Evolutionary conservation across 345 rosid species (phyloP).

Genomic region (Garcia nutans): DNA sequence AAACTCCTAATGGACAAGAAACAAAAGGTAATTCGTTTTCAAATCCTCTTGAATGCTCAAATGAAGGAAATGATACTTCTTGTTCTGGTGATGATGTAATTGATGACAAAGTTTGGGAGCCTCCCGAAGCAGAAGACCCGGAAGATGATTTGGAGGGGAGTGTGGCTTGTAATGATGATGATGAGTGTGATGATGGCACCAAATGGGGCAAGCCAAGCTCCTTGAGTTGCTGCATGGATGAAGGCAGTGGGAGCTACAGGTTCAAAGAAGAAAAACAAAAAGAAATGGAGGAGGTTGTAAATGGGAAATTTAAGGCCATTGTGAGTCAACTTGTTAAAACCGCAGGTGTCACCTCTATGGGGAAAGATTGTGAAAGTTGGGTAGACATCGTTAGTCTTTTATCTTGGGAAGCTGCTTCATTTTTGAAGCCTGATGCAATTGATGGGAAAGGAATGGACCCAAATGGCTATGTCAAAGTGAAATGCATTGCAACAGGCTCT

Average conservation of each 20-base stretch:
- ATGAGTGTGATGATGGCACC: conserved; percentile 65
- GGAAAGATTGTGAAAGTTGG: conserved; percentile 59
- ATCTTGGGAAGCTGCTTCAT: conserved; percentile 90
- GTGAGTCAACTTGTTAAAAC: conserved; percentile 64
- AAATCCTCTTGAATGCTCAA: conserved; percentile 23
- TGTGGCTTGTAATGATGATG: conserved; percentile 55
- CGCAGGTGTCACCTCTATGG: conserved; percentile 38
- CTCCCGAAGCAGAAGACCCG: conserved; percentile 75
- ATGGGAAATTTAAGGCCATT: conserved; percentile 62
- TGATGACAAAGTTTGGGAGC: conserved; percentile 62
- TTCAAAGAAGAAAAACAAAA: conserved; percentile 57
- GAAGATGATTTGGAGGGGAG: conserved; percentile 58
- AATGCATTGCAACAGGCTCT: conserved; percentile 88
- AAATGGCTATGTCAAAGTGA: conserved; percentile 69
- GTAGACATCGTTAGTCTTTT: conserved; percentile 60
- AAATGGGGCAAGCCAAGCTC: conserved; percentile 62
- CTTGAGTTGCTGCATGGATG: conserved; percentile 44
- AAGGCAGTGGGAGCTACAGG: conserved; percentile 38
- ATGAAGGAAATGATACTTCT: conserved; percentile 35
- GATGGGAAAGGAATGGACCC: conserved; percentile 61
- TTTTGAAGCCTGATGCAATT: conserved; percentile 59
- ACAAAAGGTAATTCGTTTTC: conserved; percentile 27
- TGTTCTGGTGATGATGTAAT: conserved; percentile 29
- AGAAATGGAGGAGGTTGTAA: conserved; percentile 58
- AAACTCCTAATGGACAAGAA: conserved; percentile 30